These are phyloP conservation scores for Elsinoe arachidis DNA, from an alignment of 2,329 filamentous ascomycete species.

Conservation along the genomic window DNA sequence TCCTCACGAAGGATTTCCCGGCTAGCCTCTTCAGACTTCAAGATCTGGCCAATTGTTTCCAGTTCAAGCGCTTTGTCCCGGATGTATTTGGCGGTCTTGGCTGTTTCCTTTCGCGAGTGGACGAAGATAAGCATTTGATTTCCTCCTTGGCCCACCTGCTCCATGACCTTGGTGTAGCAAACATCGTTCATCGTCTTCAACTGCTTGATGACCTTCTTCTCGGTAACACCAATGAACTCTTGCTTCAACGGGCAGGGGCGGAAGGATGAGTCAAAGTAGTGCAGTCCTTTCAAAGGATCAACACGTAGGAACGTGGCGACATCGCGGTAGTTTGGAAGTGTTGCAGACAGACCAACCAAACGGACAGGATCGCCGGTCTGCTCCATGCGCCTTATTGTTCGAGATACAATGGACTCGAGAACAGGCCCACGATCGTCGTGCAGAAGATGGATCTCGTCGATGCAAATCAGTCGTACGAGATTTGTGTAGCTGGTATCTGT, in stretches of 20 bases:
- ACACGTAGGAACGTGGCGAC: conserved; percentile 92
- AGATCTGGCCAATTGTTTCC: conserved; percentile 92
- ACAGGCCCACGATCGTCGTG: conserved; percentile 97
- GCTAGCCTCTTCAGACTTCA: conserved; percentile 85
- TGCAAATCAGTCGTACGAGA: conserved; percentile 89
- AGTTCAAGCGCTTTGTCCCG: conserved; percentile 93
- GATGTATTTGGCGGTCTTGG: conserved; percentile 93
- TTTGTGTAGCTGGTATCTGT: conserved; percentile 96
- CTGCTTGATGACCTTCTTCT: conserved; percentile 98
- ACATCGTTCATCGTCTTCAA: conserved; percentile 99
- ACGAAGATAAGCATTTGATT: conserved; percentile 99
- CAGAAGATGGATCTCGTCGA: conserved; percentile 95
- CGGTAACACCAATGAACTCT: conserved; percentile 94
- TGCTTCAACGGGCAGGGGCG: conserved; percentile 90
- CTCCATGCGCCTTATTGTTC: conserved; percentile 86
- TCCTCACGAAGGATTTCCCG: conserved; percentile 82
- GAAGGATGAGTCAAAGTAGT: conserved; percentile 93
- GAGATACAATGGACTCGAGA: conserved; percentile 89
- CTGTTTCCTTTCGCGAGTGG: conserved; percentile 94
- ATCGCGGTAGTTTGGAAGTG: conserved; percentile 90
- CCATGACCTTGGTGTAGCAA: conserved; percentile 92
- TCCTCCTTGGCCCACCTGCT: conserved; percentile 84
- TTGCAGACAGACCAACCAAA: conserved; percentile 86
- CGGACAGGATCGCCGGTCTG: conserved; percentile 90
- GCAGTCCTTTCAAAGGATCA: conserved; percentile 74